These are phyloP conservation scores for Gleditsia sinensis DNA, from an alignment of 306 rosid species.

Conservation along the genomic window DNA sequence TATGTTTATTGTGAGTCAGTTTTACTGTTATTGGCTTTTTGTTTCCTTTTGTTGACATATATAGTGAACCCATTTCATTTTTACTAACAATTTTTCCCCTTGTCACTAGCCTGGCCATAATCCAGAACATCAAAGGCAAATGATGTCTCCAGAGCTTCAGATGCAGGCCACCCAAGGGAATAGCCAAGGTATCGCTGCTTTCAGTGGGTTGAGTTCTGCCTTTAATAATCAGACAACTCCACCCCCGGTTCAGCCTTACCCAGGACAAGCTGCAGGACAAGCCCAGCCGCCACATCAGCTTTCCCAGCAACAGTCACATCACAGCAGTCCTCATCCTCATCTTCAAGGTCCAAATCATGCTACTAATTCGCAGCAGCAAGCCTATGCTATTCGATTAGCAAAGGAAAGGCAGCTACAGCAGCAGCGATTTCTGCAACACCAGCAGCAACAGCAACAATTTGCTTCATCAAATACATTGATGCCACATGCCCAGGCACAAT, in stretches of 20 bases:
- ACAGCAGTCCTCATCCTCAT: conserved; percentile 63
- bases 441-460: conserved; percentile 47
- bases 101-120: conserved; percentile 70
- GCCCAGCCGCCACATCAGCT: conserved; percentile 67
- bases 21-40: background rate
- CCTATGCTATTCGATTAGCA: conserved; percentile 55
- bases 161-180: conserved; percentile 67
- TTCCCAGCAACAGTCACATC: conserved; percentile 66
- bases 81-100: background rate
- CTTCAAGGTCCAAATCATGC: conserved; percentile 68
- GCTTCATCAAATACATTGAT: conserved; percentile 61
- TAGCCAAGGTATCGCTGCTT: conserved; percentile 55
- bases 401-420: conserved; percentile 67
- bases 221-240: conserved; percentile 68
- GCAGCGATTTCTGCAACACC: conserved; percentile 60
- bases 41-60: background rate
- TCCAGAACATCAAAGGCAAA: conserved; percentile 74
- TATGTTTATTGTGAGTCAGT: conserved; percentile 4
- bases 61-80: background rate
- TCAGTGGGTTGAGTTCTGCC: conserved; percentile 63
- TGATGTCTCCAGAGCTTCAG: conserved; percentile 74
- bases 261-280: conserved; percentile 71
- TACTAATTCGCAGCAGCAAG: conserved; percentile 62
- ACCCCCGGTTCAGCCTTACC: conserved; percentile 55
- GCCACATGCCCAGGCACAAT: conserved; percentile 60